A percentile compares a stretch with the other conserved stretches of the same genome.
Evolutionary conservation across 1,284 basidiomycete species (phyloP).

Genomic region (Ceratobasidium theobromae): DNA sequence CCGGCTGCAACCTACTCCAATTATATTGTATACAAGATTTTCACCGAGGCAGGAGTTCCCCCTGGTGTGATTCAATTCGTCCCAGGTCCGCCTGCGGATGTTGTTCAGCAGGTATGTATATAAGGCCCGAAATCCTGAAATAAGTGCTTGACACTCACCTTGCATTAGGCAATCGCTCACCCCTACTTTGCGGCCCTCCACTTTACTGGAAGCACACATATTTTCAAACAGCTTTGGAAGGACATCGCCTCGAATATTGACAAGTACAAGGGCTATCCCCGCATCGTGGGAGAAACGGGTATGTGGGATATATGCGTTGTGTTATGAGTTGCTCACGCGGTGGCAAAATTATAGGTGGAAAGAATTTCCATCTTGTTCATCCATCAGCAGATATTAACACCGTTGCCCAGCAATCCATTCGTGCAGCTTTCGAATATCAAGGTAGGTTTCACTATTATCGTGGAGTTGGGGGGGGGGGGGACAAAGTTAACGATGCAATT

Average conservation of each 20-base stretch:
- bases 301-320: conserved; percentile 29
- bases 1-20: conserved; percentile 94
- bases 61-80: conserved; percentile 97
- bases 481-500: background rate
- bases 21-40: conserved; percentile 90
- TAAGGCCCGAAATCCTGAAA: no score
- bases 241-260: conserved; percentile 89
- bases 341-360: conserved; percentile 61
- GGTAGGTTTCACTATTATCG: conserved; percentile 49
- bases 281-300: conserved; percentile 92
- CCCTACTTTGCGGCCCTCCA: conserved; percentile 86
- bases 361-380: conserved; percentile 98
- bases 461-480: no score
- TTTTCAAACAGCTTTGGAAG: conserved; percentile 97
- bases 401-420: conserved; percentile 85
- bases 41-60: conserved; percentile 92
- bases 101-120: conserved; percentile 62
- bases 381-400: conserved; percentile 83
- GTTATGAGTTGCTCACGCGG: background rate
- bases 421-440: conserved; percentile 96
- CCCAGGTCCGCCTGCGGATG: conserved; percentile 79
- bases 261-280: conserved; percentile 84
- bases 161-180: conserved; percentile 62
- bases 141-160: background rate
- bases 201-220: conserved; percentile 94